phyloP scores from a whole-genome alignment of 139 green algal genomes.

The Eudorina sp. region DNA sequence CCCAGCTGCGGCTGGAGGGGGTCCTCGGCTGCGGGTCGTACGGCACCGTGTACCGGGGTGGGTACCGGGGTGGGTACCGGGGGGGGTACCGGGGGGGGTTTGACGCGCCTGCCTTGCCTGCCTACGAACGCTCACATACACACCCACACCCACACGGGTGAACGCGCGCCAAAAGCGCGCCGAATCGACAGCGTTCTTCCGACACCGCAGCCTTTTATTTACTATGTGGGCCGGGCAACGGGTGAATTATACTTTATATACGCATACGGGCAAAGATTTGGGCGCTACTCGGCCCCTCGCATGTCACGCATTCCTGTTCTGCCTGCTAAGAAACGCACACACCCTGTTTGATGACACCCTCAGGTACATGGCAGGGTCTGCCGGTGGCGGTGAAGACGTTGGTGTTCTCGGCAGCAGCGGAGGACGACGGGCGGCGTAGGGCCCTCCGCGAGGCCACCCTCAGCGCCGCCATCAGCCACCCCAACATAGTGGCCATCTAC shows the following conservation, averaged over 20 bases:
- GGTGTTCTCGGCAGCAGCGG: conserved; percentile 11
- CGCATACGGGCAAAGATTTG: no score
- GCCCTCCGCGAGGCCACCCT: conserved; percentile 50
- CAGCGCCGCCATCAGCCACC: conserved; percentile 31
- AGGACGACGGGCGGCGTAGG: conserved; percentile 11
- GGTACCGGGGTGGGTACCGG: no score
- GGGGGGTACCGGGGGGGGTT: no score
- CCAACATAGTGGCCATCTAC: not conserved
- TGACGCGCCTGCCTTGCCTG: no score
- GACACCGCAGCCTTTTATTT: no score
- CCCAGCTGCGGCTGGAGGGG: conserved; percentile 10
- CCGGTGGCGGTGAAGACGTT: conserved; percentile 51
- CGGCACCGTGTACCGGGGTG: conserved; percentile 47
- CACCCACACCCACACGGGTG: no score
- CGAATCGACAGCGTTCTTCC: no score
- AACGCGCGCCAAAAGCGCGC: no score
- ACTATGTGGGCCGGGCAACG: not conserved
- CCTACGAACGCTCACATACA: no score
- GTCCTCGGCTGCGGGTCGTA: conserved; percentile 35
- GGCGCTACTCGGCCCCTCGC: no score
- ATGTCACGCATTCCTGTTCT: no score
- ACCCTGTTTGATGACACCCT: not conserved
- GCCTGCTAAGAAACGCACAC: not conserved
- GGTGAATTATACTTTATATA: not conserved
- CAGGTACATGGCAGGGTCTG: conserved; percentile 50